Evolutionary conservation across 2,329 filamentous ascomycete genomes (phyloP).

Genomic region (Tolypocladium inflatum): DNA sequence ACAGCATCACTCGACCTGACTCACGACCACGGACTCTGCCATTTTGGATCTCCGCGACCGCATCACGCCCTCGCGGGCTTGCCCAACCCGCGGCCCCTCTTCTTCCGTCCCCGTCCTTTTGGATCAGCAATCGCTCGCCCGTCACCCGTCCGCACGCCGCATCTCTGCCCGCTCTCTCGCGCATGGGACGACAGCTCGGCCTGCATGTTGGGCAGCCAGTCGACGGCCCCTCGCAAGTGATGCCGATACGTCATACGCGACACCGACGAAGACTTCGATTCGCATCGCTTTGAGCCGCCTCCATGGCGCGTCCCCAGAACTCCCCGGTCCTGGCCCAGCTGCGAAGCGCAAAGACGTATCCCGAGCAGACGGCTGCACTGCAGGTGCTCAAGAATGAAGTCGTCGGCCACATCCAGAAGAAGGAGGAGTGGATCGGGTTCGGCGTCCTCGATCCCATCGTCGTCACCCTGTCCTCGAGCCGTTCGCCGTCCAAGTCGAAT

Average conservation of each 20-base stretch:
- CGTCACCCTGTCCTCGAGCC: constrained; percentile 30
- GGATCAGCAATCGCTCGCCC: background rate
- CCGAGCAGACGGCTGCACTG: constrained; percentile 51
- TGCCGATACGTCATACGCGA: constrained; percentile 5
- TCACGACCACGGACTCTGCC: background rate
- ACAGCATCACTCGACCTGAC: background rate
- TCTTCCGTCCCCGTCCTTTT: background rate
- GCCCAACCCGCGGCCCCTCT: background rate
- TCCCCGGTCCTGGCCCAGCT: constrained; percentile 48
- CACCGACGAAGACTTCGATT: constrained; percentile 3
- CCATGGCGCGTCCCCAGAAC: constrained; percentile 45
- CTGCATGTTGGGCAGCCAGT: background rate
- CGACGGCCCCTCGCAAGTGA: constrained; percentile 2
- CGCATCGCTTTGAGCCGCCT: constrained; percentile 5
- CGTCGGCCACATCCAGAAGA: constrained; percentile 78
- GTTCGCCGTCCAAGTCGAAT: constrained; percentile 22
- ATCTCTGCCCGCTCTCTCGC: background rate
- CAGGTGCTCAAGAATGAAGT: constrained; percentile 78
- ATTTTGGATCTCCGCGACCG: background rate
- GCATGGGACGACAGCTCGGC: constrained; percentile 1
- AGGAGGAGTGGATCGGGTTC: constrained; percentile 64
- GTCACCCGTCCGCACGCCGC: background rate
- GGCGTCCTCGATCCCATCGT: constrained; percentile 57
- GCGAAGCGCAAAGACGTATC: constrained; percentile 38
- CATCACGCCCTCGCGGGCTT: background rate